These are phyloP conservation scores for Pichiaceae sp. DNA, from an alignment of 1,139 yeast species.

Conservation along the genomic window DNA sequence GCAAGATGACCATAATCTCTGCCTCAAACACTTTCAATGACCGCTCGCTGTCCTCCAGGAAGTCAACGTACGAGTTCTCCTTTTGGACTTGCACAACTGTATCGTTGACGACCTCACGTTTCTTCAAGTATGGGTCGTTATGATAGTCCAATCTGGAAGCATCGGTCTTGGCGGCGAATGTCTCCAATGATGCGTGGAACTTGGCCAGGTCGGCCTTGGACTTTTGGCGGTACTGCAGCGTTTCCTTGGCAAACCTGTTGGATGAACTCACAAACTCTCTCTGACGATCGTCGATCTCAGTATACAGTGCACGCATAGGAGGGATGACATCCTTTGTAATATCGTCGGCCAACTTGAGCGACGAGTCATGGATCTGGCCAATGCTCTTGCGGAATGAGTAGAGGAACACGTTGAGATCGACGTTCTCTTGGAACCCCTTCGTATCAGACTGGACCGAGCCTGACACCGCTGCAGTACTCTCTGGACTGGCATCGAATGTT, in stretches of 20 bases:
- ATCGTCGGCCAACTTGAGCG: slow-evolving; percentile 15
- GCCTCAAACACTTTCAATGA: slow-evolving; percentile 32
- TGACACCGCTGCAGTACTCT: slow-evolving; percentile 2
- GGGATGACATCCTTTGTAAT: slow-evolving; percentile 21
- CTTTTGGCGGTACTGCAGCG: slow-evolving; percentile 9
- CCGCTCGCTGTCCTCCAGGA: slow-evolving; percentile 32
- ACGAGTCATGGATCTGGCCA: slow-evolving; percentile 10
- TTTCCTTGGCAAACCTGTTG: slow-evolving; percentile 18
- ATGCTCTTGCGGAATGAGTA: slow-evolving; percentile 16
- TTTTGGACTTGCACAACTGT: slow-evolving; percentile 33
- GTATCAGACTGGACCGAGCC: slow-evolving; percentile 6
- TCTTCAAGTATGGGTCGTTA: slow-evolving; percentile 37
- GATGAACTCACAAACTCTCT: slow-evolving; percentile 26
- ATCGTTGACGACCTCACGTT: slow-evolving; percentile 27
- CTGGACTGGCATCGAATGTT: slow-evolving; percentile 18
- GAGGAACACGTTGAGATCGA: slow-evolving; percentile 16
- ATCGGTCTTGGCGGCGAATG: slow-evolving; percentile 9
- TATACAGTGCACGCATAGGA: slow-evolving; percentile 16
- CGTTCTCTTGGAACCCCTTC: slow-evolving; percentile 5
- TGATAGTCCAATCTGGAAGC: slow-evolving; percentile 27
- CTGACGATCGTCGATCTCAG: slow-evolving; percentile 27
- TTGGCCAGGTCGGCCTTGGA: slow-evolving; percentile 15
- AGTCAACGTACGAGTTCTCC: slow-evolving; percentile 37
- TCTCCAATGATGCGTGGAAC: slow-evolving; percentile 15
- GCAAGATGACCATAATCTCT: slow-evolving; percentile 33